phyloP scores from a whole-genome alignment of 1,284 basidiomycete species.

The Cutaneotrichosporon curvatum region DNA sequence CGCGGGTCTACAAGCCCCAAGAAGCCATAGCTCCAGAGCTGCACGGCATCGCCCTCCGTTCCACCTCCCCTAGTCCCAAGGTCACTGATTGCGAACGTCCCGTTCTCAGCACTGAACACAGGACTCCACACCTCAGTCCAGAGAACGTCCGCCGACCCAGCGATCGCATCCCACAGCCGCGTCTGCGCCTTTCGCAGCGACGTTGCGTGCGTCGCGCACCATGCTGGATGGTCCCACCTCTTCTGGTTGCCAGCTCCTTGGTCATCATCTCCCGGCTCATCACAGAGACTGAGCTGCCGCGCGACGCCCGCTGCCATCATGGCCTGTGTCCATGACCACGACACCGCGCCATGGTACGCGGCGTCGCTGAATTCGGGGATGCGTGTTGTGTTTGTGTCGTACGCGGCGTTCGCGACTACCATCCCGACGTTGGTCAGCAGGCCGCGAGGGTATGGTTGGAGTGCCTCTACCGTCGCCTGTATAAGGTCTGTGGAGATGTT shows the following conservation, averaged over 20 bases:
- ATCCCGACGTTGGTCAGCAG: conserved; percentile 30
- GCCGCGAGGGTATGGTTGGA: conserved; percentile 49
- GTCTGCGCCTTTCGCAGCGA: conserved; percentile 41
- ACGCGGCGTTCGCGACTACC: conserved; percentile 49
- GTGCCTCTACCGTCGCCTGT: conserved; percentile 43
- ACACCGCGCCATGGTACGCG: conserved; percentile 50
- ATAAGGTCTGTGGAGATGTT: conserved; percentile 39
- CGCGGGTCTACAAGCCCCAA: conserved; percentile 39
- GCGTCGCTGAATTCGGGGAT: conserved; percentile 44
- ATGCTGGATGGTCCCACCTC: conserved; percentile 32
- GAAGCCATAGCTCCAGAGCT: conserved; percentile 46
- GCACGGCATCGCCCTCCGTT: conserved; percentile 46
- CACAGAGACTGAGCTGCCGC: conserved; percentile 45
- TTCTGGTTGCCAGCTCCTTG: too few species aligned
- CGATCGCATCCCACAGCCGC: conserved; percentile 47
- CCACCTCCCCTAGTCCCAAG: conserved; percentile 35
- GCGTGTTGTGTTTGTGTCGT: conserved; percentile 45
- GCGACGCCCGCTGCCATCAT: conserved; percentile 49
- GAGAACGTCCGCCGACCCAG: conserved; percentile 35
- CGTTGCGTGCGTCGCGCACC: conserved; percentile 43
- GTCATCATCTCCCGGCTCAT: too few species aligned
- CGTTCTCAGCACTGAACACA: conserved; percentile 18
- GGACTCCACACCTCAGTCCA: conserved; percentile 40
- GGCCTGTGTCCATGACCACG: conserved; percentile 49
- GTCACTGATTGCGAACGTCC: conserved; percentile 34